Conservation (phyloP, 164 flowering plant species). For the grape (Vitis vinifera) region ASM3070453v1 NC_081808.1:24325001-24325500, state of each 20-base stretch:
- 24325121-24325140: not conserved
- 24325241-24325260: not conserved
- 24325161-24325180: not conserved
- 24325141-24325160: not conserved
- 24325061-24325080: not conserved
- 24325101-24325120: not conserved
- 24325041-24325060: not conserved
- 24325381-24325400: too few relatives aligned
- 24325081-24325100: not conserved
- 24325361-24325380: not conserved
- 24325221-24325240: not conserved
- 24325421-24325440: too few relatives aligned
- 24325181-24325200: not conserved
- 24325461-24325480: not conserved
- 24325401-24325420: too few relatives aligned
- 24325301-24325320: not conserved
- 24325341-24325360: not conserved
- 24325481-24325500: not conserved
- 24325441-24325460: too few relatives aligned
- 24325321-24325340: not conserved
- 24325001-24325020: not conserved
- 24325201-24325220: not conserved
- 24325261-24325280: not conserved
- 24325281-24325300: not conserved
- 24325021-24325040: not conserved